Conservation (phyloP, 2,329 filamentous ascomycete species). For the Grosmannia serpens region DNA sequence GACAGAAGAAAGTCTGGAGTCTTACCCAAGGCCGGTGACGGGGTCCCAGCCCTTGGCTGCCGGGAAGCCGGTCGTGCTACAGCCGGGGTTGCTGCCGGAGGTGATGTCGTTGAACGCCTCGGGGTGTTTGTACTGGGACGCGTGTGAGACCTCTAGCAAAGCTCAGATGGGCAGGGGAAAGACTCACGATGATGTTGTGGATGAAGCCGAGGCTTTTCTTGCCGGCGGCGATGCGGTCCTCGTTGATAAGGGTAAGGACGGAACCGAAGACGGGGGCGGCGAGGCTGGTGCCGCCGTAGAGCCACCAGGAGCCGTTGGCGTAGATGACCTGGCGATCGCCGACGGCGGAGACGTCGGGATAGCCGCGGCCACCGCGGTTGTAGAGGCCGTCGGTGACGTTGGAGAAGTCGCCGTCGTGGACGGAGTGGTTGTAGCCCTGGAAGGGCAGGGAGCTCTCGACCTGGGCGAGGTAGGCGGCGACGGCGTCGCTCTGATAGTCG, state of each 20-base stretch:
- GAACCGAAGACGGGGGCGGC: constrained; percentile 46
- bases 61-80: constrained; percentile 18
- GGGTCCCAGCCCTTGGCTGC: constrained; percentile 19
- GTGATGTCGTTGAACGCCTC: constrained; percentile 20
- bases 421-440: background rate
- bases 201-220: constrained; percentile 25
- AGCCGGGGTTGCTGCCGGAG: constrained; percentile 19
- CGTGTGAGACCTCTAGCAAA: no score
- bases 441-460: constrained; percentile 7
- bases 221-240: constrained; percentile 38
- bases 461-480: constrained; percentile 7
- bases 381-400: constrained; percentile 7
- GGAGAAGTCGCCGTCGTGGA: constrained; percentile 4
- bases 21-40: constrained; percentile 12
- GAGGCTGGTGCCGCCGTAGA: constrained; percentile 36
- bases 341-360: constrained; percentile 14
- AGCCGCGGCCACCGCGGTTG: constrained; percentile 13
- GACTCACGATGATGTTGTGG: constrained; percentile 15
- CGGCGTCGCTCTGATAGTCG: constrained; percentile 28
- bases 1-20: no score
- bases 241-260: constrained; percentile 50
- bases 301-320: constrained; percentile 17
- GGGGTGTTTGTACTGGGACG: constrained; percentile 15
- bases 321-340: constrained; percentile 15
- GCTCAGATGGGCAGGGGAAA: background rate